Evolutionary conservation across 768 basidiomycete species (phyloP).

Genomic region (Leccinum variicolor): DNA sequence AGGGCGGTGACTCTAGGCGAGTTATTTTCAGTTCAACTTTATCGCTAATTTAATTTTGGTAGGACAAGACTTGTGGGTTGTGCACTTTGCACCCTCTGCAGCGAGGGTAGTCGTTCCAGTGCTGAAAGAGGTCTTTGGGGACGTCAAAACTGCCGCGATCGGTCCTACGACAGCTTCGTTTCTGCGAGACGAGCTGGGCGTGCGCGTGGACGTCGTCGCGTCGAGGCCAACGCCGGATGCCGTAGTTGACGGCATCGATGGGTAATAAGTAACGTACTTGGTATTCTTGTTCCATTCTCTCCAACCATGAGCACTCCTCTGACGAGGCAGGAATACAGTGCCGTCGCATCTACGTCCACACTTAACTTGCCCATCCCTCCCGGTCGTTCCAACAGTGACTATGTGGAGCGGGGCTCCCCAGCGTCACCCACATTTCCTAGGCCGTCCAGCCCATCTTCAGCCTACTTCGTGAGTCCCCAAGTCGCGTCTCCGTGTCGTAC

Average conservation of each 20-base stretch:
- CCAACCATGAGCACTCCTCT: conserved; percentile 26
- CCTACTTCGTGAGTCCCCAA: conserved; percentile 21
- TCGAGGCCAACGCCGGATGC: conserved; percentile 54
- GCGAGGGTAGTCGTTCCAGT: conserved; percentile 55
- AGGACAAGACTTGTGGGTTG: conserved; percentile 56
- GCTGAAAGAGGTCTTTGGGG: conserved; percentile 42
- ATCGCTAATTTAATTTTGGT: neutral
- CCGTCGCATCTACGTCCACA: conserved; percentile 24
- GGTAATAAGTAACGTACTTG: neutral
- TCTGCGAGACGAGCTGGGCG: conserved; percentile 41
- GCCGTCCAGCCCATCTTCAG: conserved; percentile 26
- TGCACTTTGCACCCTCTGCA: conserved; percentile 73
- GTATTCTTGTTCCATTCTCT: neutral
- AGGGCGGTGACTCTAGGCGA: conserved; percentile 21
- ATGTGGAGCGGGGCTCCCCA: conserved; percentile 15
- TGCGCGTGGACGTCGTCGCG: conserved; percentile 55
- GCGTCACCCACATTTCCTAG: conserved; percentile 11
- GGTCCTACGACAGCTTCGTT: conserved; percentile 63
- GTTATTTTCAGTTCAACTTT: conserved; percentile 1
- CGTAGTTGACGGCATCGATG: conserved; percentile 33
- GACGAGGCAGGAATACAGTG: conserved; percentile 25
- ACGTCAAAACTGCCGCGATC: conserved; percentile 53
- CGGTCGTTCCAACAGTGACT: conserved; percentile 12
- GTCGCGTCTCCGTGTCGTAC: rapidly evolving
- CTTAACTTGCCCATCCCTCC: conserved; percentile 17